Base-by-base conservation (phyloP, 352 stramenopile species). In the Phytophthora megakarya region DNA sequence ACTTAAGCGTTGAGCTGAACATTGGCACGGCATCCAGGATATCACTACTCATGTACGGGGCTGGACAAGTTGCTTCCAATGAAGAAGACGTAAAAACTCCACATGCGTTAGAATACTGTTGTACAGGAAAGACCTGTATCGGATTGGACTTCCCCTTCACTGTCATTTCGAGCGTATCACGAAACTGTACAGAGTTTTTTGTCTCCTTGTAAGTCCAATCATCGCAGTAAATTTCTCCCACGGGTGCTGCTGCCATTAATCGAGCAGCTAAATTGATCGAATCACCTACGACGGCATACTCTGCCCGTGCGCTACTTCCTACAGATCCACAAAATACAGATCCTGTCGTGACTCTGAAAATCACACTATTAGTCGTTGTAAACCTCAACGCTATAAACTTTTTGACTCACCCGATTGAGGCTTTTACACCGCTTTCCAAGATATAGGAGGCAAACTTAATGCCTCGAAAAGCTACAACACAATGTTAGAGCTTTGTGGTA, bases 201-300 rank as follows among this genome's bases (percentile, higher is more conserved):
- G 78, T 86, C 19, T 88, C 80, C 25, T 76, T 71, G 13, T 80
- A 68, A 0, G 84, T 93, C 19, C 76, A 67, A 39, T 89, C 76
- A 37, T 96, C 88, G 26, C 86, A 95, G 13, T 92, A 60, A n/a
- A 93, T 89, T 45, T 86, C 75, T 0, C 83, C 84, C 0, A 74
- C 67, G 5, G 52, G 48, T 0, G 86, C 85, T 1, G 85, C 69
- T 0, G 79, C 74, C 88, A 96, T 96, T 13, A 96, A 66, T 5
- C 88, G 73, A 19, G 86, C 85, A 8, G 86, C 80, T 10, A 96
- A 43, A 53, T 96, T 95, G 52, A 96, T 92, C 1, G 89, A 81
- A 35, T 96, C 84, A 3, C 88, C 88, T 16, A 96, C 84, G 4
- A 94, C 85, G 0, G 86, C 88, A 30, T 92, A 96, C 40, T 96